Evolutionary conservation across 2,329 filamentous ascomycete species (phyloP), one percentile per base, ranked within the genome.

Genomic region (Aschersonia sp.): DNA sequence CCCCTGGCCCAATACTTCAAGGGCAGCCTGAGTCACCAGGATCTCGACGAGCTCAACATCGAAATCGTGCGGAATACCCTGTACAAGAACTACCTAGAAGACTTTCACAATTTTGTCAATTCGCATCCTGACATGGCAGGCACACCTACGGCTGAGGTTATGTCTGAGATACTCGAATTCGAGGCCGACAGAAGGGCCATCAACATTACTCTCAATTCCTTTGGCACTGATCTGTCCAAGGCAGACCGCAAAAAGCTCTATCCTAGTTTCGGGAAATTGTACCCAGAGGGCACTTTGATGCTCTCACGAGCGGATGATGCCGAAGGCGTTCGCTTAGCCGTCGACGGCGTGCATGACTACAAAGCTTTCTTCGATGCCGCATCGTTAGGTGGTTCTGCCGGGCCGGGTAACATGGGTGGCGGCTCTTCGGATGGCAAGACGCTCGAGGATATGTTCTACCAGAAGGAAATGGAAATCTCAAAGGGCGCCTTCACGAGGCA

Each of bases 71-170:
- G 94, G 54, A 98, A 98, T 69, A 98, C 89, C 1, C 74, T 98
- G 38, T 98, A 97, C 75, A 98, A 98, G 77, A 97, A 97, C 73
- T 98, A 98, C 64, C 78, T 98, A 5, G 92, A 98, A 65, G 92
- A 97, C 64, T 98, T 98, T 66, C 80, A 97, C 71, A 77, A 85
- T 54, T 98, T 96, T 65, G 85, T 97, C 67, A 95, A 91, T 68
- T 85, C 82, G 7, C 79, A 95, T 60, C 74, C 89, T 0, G 91
- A 94, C 42, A 84, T 97, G 69, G 75, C 77, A 40, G 86, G 88
- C 40, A 94, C 89, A 5, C 89, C 92, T 1, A 98, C 92, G 0
- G 76, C 88, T 43, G 89, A 95, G 59, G 82, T 96, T 63, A 98
- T 98, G 92, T 82, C 84, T 5, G 91, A 97, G 69, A 86, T 96